Evolutionary conservation across 805 yeast genomes (phyloP).

Genomic region (Saccharomycopsis fermentans): DNA sequence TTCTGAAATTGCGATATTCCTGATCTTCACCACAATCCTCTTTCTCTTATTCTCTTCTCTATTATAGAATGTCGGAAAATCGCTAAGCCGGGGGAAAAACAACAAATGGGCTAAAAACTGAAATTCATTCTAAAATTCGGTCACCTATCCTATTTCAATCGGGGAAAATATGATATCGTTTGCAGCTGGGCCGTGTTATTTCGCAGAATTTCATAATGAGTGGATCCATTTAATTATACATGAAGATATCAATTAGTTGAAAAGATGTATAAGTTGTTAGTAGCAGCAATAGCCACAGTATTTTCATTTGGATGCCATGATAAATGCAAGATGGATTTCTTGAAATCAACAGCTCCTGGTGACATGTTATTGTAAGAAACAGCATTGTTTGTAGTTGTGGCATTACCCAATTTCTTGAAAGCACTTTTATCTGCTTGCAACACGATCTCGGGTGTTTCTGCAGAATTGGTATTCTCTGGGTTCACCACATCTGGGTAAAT

Average conservation of each 20-base stretch:
- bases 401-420: constrained; percentile 57
- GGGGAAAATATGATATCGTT: background rate
- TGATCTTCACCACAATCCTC: background rate
- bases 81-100: background rate
- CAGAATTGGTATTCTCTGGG: constrained; percentile 21
- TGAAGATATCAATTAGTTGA: constrained; percentile 34
- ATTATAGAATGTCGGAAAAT: background rate
- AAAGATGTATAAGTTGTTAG: constrained; percentile 83
- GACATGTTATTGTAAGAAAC: constrained; percentile 22
- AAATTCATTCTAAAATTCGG: too few species aligned
- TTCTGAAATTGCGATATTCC: background rate
- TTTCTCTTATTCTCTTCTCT: background rate
- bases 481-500: constrained; percentile 76
- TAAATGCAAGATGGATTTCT: constrained; percentile 85
- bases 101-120: too few species aligned
- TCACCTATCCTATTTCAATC: background rate
- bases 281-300: constrained; percentile 95
- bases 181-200: too few species aligned
- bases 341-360: constrained; percentile 60
- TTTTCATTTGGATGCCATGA: constrained; percentile 99
- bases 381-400: constrained; percentile 35
- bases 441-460: constrained; percentile 50
- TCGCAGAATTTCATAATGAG: background rate
- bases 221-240: constrained; percentile 29
- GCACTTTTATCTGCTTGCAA: constrained; percentile 98